These are phyloP conservation scores for Escallonia herrerae DNA, from an alignment of 129 eudicot genomes.

Conservation along the genomic window DNA sequence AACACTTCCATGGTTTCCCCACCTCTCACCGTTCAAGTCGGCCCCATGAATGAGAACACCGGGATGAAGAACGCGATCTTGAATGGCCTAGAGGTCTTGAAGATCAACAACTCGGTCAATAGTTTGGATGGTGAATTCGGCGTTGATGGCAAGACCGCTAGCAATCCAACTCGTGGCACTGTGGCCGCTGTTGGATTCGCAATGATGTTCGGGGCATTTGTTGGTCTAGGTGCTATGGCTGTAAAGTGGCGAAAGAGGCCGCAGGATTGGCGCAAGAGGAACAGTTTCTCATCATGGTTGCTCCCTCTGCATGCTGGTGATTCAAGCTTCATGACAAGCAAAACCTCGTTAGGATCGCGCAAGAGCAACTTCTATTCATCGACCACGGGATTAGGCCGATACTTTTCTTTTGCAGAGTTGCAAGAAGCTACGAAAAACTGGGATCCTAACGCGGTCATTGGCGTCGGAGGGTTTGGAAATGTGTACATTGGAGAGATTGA, in stretches of 20 bases:
- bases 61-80: slow-evolving; percentile 64
- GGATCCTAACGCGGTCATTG: slow-evolving; percentile 56
- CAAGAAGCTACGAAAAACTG: slow-evolving; percentile 69
- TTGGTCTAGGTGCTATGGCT: slow-evolving; percentile 88
- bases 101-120: slow-evolving; percentile 58
- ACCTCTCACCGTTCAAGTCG: slow-evolving; percentile 53
- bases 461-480: slow-evolving; percentile 95
- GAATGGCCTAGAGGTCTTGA: slow-evolving; percentile 58
- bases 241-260: slow-evolving; percentile 97
- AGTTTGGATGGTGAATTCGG: slow-evolving; percentile 78
- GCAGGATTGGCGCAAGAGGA: slow-evolving; percentile 79
- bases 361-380: slow-evolving; percentile 65
- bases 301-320: slow-evolving; percentile 83
- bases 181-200: slow-evolving; percentile 90
- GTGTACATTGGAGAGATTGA: slow-evolving; percentile 65
- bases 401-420: slow-evolving; percentile 57
- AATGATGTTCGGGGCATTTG: slow-evolving; percentile 97
- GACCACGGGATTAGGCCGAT: slow-evolving; percentile 67
- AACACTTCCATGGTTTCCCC: slow-evolving; percentile 36
- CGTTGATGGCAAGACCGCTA: slow-evolving; percentile 31
- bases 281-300: slow-evolving; percentile 90
- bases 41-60: slow-evolving; percentile 41
- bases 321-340: slow-evolving; percentile 49
- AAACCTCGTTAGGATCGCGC: slow-evolving; percentile 53
- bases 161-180: slow-evolving; percentile 33